Base-by-base conservation (phyloP, 2,329 filamentous ascomycete species). In the Elsinoe fawcettii region DNA sequence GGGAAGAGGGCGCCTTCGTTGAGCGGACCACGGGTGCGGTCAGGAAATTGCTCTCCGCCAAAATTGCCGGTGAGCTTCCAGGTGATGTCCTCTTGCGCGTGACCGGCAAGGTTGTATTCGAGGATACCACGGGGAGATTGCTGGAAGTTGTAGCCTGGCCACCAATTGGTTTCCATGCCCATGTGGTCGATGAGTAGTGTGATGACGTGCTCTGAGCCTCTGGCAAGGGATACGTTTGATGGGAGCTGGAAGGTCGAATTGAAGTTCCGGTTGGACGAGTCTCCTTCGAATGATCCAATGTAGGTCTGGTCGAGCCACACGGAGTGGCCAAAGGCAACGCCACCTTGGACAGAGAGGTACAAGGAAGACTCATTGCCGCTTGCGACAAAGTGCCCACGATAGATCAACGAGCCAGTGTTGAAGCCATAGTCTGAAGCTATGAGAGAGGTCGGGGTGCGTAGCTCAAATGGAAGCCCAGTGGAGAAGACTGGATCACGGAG, bases 341-440 rank as follows among this genome's bases (percentile, higher is more conserved):
- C 87, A 34, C 88, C 87, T 60, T 84, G 80, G 0, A 85, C 85
- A n/a, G 51, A 37, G 16, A 87, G 66, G 59, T 71, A 77, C 44
- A 91, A 71, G 0, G 71, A 73, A 0, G 74, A 73, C 61, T 89
- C 85, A 1, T 75, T 71, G 14, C 85, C 85, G 1, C 74, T 78
- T 3, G 86, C 81, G 0, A 73, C 77, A 66, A 92, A 91, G 62
- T 82, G 77, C 0, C 86, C 87, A 1, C 87, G 80, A 73, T 81
- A 91, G 47, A 91, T 63, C 0, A 90, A 74, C 1, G 80, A 80
- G 2, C 87, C 87, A 0, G 82, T 78, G 67, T 88, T 77, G 70
- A 83, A 91, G 22, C 87, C 87, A 65, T 91, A 91, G 69, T 91
- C 87, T 14, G 80, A 80, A 0, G 77, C 78, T 64, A 86, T 88